phyloP scores from a whole-genome alignment of 1,139 yeast species.

The Nakaseomyces glabratus region DNA sequence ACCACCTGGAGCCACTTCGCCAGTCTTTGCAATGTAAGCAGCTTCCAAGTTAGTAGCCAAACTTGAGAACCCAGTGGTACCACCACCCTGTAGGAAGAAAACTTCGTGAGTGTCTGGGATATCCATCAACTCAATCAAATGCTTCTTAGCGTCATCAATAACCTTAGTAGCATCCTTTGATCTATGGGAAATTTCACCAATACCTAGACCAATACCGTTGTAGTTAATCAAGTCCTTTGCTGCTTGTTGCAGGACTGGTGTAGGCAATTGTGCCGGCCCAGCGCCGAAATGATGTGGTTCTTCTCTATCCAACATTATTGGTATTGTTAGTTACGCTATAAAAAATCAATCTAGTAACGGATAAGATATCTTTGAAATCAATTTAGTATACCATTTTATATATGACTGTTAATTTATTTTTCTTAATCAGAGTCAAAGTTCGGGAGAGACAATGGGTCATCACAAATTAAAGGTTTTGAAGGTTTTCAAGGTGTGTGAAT shows the following conservation, averaged over 20 bases:
- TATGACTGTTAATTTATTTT: too few relatives aligned
- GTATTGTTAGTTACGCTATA: conserved; percentile 1
- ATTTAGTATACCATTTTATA: too few relatives aligned
- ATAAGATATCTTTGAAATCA: too few relatives aligned
- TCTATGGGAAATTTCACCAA: conserved; percentile 94
- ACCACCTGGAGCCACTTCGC: conserved; percentile 70
- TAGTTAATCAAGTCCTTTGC: conserved; percentile 72
- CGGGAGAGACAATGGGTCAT: too few relatives aligned
- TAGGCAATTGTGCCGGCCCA: conserved; percentile 91
- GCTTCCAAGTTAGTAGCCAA: conserved; percentile 78
- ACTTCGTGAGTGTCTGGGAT: conserved; percentile 92
- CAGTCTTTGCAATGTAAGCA: conserved; percentile 53
- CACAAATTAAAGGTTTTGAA: too few relatives aligned
- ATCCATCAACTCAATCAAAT: conserved; percentile 50
- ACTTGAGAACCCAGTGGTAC: conserved; percentile 89
- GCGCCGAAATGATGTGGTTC: conserved; percentile 90
- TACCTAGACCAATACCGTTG: conserved; percentile 64
- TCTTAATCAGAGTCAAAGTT: too few relatives aligned
- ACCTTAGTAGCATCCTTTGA: conserved; percentile 72
- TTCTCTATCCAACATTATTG: conserved; percentile 44
- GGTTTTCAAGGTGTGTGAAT: too few relatives aligned
- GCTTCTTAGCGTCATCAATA: conserved; percentile 65
- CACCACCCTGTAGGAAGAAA: conserved; percentile 94
- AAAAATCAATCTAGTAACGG: too few relatives aligned
- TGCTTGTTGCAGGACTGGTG: conserved; percentile 75